Evolutionary conservation across 768 basidiomycete species (phyloP).

Genomic region (Naganishia vishniacii): DNA sequence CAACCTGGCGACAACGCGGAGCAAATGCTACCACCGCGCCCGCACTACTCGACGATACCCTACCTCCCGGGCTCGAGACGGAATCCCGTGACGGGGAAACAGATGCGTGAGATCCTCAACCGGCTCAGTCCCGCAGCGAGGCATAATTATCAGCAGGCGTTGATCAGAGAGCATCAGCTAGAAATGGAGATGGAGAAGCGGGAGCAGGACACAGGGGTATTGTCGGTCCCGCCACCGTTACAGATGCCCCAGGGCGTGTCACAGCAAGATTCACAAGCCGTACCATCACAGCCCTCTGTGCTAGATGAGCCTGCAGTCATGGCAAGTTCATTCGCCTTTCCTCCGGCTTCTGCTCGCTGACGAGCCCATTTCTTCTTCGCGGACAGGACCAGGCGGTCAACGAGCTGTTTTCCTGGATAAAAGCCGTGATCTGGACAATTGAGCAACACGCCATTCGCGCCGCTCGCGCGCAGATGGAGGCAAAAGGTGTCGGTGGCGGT

Average conservation of each 20-base stretch:
- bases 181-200: slow-evolving; percentile 3
- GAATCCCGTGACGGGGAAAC: slow-evolving; percentile 3
- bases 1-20: not conserved
- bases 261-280: not conserved
- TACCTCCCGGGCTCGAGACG: not conserved
- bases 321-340: not conserved
- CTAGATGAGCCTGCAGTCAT: slow-evolving; percentile 38
- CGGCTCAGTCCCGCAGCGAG: slow-evolving; percentile 6
- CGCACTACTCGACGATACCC: not conserved
- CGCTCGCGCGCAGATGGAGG: slow-evolving; percentile 18
- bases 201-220: not conserved
- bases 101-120: slow-evolving; percentile 6
- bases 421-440: slow-evolving; percentile 47
- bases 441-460: slow-evolving; percentile 40
- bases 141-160: slow-evolving; percentile 16
- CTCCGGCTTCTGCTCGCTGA: not conserved
- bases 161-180: slow-evolving; percentile 5
- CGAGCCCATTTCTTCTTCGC: not conserved
- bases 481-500: slow-evolving; percentile 4
- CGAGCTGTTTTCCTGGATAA: slow-evolving; percentile 48
- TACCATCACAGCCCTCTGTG: not conserved
- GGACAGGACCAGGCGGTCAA: slow-evolving; percentile 41
- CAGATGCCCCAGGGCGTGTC: not conserved
- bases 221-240: not conserved
- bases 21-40: not conserved